Evolutionary conservation across 2,329 filamentous ascomycete species (phyloP).

Genomic region (Cytospora leucostoma): DNA sequence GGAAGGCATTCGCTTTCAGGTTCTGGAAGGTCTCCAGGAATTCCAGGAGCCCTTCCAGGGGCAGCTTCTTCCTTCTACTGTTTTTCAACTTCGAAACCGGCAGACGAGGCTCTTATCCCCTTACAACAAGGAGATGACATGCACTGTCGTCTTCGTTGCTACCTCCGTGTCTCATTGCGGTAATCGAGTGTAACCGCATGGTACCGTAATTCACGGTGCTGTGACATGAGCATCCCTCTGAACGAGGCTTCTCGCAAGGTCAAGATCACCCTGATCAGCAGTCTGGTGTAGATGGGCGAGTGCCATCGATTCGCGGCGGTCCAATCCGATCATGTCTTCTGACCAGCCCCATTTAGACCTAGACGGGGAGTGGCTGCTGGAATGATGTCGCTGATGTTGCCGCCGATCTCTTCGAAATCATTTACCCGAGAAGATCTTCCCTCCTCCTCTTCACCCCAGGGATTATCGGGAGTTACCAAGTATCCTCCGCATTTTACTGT

Average conservation of each 20-base stretch:
- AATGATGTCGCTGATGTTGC: not conserved
- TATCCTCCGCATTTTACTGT: not conserved
- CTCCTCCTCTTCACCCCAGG: not conserved
- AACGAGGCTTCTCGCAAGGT: not conserved
- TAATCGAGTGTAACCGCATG: too few relatives aligned
- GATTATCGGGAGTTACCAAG: not conserved
- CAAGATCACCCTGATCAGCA: conserved; percentile 14
- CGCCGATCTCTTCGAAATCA: not conserved
- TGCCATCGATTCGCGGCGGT: conserved; percentile 20
- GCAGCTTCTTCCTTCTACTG: not conserved
- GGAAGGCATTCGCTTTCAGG: not conserved
- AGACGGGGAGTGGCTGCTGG: conserved; percentile 9
- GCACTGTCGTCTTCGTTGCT: too few relatives aligned
- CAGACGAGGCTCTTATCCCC: not conserved
- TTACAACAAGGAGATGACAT: too few relatives aligned
- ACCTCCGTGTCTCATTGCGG: not conserved
- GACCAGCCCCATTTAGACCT: conserved; percentile 8
- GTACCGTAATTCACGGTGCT: too few relatives aligned
- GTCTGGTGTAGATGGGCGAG: not conserved
- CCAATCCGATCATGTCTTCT: not conserved
- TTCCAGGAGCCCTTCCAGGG: too few relatives aligned
- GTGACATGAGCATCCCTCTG: not conserved
- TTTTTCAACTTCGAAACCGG: not conserved
- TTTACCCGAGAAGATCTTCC: not conserved
- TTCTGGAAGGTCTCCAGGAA: not conserved